Conservation (phyloP, 441 rosid genomes). For the Bocquillonia castaneifolia region DNA sequence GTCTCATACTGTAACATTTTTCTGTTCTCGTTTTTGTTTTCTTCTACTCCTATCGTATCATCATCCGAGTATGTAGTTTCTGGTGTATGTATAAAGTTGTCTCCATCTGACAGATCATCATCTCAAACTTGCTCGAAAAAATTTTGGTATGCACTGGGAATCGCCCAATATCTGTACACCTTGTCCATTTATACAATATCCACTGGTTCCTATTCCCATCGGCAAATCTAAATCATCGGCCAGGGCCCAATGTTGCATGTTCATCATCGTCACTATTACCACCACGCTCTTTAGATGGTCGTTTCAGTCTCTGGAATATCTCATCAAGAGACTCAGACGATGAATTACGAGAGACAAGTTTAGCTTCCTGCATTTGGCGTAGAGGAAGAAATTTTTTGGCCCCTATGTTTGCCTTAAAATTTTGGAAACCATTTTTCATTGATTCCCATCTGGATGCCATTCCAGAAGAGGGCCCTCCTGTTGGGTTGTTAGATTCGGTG, state of each 20-base stretch:
- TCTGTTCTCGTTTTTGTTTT: not conserved
- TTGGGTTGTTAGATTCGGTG: constrained; percentile 30
- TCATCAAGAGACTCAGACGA: constrained; percentile 70
- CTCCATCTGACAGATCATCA: constrained; percentile 9
- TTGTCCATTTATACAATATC: constrained; percentile 17
- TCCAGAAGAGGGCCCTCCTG: constrained; percentile 52
- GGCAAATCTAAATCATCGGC: constrained; percentile 24
- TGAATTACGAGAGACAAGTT: constrained; percentile 34
- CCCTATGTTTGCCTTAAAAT: constrained; percentile 71
- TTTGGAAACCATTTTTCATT: constrained; percentile 83
- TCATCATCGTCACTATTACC: constrained; percentile 47
- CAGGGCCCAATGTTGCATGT: constrained; percentile 23
- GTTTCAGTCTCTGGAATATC: constrained; percentile 86
- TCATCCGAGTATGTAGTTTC: constrained; percentile 11
- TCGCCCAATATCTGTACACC: constrained; percentile 32
- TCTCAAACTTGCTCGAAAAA: constrained; percentile 12
- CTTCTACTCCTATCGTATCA: not conserved
- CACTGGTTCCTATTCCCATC: not conserved
- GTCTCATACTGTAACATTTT: not conserved
- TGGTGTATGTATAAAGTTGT: constrained; percentile 3
- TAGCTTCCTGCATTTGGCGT: constrained; percentile 51
- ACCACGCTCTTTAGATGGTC: constrained; percentile 44
- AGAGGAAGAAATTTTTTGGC: constrained; percentile 63
- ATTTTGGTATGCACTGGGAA: not conserved
- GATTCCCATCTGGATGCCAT: constrained; percentile 69